These are phyloP conservation scores for Cutaneotrichosporon cyanovorans DNA, from an alignment of 1,284 basidiomycete species.

Conservation along the genomic window DNA sequence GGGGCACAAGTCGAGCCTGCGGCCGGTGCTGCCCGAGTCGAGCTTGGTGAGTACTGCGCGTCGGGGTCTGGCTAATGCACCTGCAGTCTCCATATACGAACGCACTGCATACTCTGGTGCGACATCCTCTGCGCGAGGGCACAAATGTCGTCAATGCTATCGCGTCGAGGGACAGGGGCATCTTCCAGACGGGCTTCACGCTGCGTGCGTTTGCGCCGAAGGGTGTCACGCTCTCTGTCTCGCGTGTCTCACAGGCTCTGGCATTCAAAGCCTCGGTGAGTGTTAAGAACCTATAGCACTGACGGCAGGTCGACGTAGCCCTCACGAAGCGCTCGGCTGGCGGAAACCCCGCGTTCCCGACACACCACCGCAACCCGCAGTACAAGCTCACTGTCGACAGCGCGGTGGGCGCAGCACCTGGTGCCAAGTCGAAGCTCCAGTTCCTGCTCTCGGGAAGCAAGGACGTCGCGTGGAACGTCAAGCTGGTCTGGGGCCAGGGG, in stretches of 20 bases:
- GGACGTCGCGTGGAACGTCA: conserved; percentile 67
- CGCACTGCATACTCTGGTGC: conserved; percentile 61
- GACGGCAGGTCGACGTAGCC: conserved; percentile 53
- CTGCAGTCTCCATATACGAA: conserved; percentile 57
- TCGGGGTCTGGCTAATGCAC: neutral
- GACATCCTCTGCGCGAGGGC: conserved; percentile 23
- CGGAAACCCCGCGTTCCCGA: conserved; percentile 68
- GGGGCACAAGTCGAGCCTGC: neutral
- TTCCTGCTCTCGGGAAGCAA: conserved; percentile 56
- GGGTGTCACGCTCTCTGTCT: conserved; percentile 19
- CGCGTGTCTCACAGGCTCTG: conserved; percentile 24
- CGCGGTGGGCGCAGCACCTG: neutral
- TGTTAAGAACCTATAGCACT: conserved; percentile 5
- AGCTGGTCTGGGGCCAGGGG: conserved; percentile 66
- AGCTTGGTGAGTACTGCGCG: too few species aligned
- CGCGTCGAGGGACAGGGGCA: conserved; percentile 32
- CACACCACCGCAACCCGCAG: conserved; percentile 86
- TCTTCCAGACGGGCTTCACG: conserved; percentile 36
- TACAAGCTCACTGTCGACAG: conserved; percentile 58
- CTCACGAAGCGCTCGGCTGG: conserved; percentile 70
- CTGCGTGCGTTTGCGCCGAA: conserved; percentile 31
- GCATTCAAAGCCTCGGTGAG: conserved; percentile 29
- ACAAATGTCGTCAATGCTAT: conserved; percentile 24
- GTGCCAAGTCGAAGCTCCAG: conserved; percentile 48
- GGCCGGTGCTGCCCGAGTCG: too few species aligned